These are phyloP conservation scores for Penicillium sclerotiorum DNA, from an alignment of 2,329 filamentous ascomycete species.

Conservation along the genomic window DNA sequence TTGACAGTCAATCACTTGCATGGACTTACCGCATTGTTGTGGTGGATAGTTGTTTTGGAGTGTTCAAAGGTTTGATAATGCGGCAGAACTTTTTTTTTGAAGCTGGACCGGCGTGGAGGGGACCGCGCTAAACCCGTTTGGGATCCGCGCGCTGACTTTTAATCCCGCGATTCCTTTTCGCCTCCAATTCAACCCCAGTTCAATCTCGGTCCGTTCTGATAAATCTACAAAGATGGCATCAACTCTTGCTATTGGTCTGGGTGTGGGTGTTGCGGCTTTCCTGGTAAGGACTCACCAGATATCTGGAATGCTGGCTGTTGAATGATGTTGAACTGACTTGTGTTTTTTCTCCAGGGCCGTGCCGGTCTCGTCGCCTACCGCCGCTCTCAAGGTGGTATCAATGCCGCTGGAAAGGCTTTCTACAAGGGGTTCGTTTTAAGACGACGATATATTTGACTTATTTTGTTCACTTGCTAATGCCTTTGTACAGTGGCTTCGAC, in stretches of 20 bases:
- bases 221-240: conserved; percentile 42
- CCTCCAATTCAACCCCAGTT: conserved; percentile 2
- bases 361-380: conserved; percentile 88
- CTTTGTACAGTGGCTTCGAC: conserved; percentile 72
- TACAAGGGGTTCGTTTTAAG: conserved; percentile 73
- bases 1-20: neutral
- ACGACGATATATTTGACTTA: conserved; percentile 48
- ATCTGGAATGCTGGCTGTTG: neutral
- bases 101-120: conserved; percentile 30
- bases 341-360: conserved; percentile 66
- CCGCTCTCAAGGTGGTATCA: conserved; percentile 69
- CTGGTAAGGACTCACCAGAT: conserved; percentile 63
- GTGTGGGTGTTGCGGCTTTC: conserved; percentile 66
- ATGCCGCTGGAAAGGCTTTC: conserved; percentile 83
- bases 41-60: conserved; percentile 16
- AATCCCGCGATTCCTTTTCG: conserved; percentile 26
- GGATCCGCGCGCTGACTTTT: conserved; percentile 41
- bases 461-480: conserved; percentile 7
- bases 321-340: conserved; percentile 13
- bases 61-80: conserved; percentile 10
- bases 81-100: conserved; percentile 31
- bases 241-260: conserved; percentile 47
- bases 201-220: conserved; percentile 8
- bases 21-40: conserved; percentile 29
- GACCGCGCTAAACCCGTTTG: conserved; percentile 36